Conservation (phyloP, 2,329 filamentous ascomycete species). For the Coniochaeta hoffmannii region DNA sequence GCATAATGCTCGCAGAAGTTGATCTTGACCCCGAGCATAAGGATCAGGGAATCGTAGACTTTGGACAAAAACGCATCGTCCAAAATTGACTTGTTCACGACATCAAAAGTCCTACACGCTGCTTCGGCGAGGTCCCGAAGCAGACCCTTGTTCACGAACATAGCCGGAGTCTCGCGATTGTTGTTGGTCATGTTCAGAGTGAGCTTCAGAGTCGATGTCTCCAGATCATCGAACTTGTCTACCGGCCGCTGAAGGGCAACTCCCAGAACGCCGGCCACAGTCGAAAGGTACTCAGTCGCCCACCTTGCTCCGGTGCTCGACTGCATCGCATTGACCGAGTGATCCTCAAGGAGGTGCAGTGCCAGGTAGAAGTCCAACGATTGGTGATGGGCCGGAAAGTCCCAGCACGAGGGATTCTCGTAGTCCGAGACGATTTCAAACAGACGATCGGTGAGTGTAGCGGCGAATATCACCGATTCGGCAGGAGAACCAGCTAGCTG, state of each 20-base stretch:
- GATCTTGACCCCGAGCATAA: conserved; percentile 76
- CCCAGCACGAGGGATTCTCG: conserved; percentile 26
- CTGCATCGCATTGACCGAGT: conserved; percentile 41
- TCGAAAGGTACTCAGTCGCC: conserved; percentile 42
- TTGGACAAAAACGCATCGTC: conserved; percentile 40
- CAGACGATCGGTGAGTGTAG: conserved; percentile 38
- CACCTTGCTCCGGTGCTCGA: conserved; percentile 33
- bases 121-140: conserved; percentile 39
- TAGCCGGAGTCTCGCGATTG: conserved; percentile 58
- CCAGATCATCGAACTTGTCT: conserved; percentile 30
- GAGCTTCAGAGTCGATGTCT: conserved; percentile 54
- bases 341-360: conserved; percentile 43
- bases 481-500: conserved; percentile 41
- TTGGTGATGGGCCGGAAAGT: conserved; percentile 23
- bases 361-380: conserved; percentile 36
- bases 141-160: conserved; percentile 57
- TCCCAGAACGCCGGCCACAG: conserved; percentile 40
- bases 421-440: conserved; percentile 35
- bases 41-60: conserved; percentile 62
- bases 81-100: conserved; percentile 38
- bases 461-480: conserved; percentile 40
- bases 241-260: conserved; percentile 26
- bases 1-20: conserved; percentile 78
- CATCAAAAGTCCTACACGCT: conserved; percentile 43
- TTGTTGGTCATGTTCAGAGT: conserved; percentile 85